Percentiles rank a stretch among this genome's conserved stretches.
These are phyloP conservation scores for Microdochium nivale DNA, from an alignment of 2,329 filamentous ascomycete genomes.

Conservation along the genomic window DNA sequence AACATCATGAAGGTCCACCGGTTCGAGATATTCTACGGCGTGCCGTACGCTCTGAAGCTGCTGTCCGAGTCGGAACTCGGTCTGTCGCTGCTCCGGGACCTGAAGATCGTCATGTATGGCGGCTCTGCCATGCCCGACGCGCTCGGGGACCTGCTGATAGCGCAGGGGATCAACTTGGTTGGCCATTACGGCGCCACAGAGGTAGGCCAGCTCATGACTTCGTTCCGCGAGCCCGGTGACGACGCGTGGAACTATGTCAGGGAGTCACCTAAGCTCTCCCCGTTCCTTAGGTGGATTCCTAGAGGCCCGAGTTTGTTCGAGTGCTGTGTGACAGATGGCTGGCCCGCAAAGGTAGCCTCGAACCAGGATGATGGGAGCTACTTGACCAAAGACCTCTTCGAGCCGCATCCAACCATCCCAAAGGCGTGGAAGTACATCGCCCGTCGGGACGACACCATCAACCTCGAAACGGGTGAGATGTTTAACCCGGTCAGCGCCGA, in stretches of 20 bases:
- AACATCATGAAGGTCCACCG: constrained; percentile 30
- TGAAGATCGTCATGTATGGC: constrained; percentile 47
- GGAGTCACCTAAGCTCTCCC: constrained; percentile 29
- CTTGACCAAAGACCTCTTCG: constrained; percentile 25
- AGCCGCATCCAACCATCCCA: constrained; percentile 22
- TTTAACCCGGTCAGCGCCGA: constrained; percentile 27
- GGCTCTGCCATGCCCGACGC: constrained; percentile 52
- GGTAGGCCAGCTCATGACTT: constrained; percentile 53
- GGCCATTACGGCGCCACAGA: constrained; percentile 55
- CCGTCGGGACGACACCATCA: constrained; percentile 25
- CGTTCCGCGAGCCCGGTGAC: constrained; percentile 41
- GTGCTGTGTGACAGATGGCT: constrained; percentile 26
- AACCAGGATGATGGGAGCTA: constrained; percentile 25
- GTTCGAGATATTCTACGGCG: constrained; percentile 48
- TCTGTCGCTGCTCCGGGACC: constrained; percentile 31
- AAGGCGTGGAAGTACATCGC: constrained; percentile 26
- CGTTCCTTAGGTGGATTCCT: constrained; percentile 21
- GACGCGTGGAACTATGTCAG: constrained; percentile 54
- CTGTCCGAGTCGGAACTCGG: constrained; percentile 50
- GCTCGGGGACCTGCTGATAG: constrained; percentile 43
- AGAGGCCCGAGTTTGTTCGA: constrained; percentile 26
- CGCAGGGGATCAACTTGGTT: constrained; percentile 43
- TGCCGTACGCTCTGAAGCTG: constrained; percentile 57
- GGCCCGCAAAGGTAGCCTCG: constrained; percentile 23
- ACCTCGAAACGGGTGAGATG: constrained; percentile 25